Evolutionary conservation across 108 stramenopile species (phyloP), one percentile per base, ranked within the genome.

Genomic region (Skeletonema grethae): DNA sequence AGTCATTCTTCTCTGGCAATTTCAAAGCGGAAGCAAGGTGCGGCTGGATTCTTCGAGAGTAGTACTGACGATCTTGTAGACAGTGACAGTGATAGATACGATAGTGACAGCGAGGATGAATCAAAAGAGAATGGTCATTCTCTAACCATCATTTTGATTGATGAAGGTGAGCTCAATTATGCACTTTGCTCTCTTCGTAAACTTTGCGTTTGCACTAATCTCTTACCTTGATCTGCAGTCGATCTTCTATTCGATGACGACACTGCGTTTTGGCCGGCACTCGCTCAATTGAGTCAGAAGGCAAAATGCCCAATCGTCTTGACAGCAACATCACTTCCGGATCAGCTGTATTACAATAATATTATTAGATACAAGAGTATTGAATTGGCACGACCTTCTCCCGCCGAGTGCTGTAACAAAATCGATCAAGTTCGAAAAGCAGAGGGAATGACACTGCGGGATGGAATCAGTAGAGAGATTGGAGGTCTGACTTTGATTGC

Each of bases 301-400:
- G 85, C 92, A 4, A 90, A 92, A 57, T 92, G 87, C 61, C 95
- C 95, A 10, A 93, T 95, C 32, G 48, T 95, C 12, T 53, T 93
- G 63, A 95, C 95, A 5, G 73, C 90, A n/a, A 73, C 80, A 35
- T 30, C 35, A 2, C 18, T 78, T 22, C 89, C 89, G 15, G 41
- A 56, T 4, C 64, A 64, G 32, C 70, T 90, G 32, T 7, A 50
- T 16, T 24, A 43, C 48, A 31, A 41, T 56, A 46, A 31, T 39
- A 45, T 60, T n/a, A 73, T 87, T 48, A 73, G 61, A 20, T 84
- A 63, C 69, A 30, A 82, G 13, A 64, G 69, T 38, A 63, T 82
- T 61, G 39, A n/a, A 31, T 41, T 87, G 30, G 20, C 25, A 50
- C 62, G 76, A 5, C 93, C 93, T 10, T 59, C 76, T 3, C 80